Evolutionary conservation across 2,329 filamentous ascomycete genomes (phyloP), one percentile per base, ranked within the genome.

Genomic region (Colletotrichum siamense): DNA sequence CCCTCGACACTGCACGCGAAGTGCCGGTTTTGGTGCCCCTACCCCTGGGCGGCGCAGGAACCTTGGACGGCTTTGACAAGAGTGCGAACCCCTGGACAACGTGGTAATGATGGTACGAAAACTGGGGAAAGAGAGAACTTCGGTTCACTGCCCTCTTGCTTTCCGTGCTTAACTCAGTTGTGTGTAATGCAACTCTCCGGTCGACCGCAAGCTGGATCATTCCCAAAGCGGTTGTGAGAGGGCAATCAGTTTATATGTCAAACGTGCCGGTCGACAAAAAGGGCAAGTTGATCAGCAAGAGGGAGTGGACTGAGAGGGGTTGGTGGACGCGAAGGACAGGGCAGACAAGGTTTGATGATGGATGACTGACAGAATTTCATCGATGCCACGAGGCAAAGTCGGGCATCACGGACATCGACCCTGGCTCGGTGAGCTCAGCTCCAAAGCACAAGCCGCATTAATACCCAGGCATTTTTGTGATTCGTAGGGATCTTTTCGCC

Each of bases 321-420:
- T n/a, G 69, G 32, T 12, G 22, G 44, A 22, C 44, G 44, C 44
- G 44, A 52, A 12, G 15, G 55, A 22, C 61, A 26, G 26, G 30
- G 22, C 28, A 26, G 12, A n/a, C 61, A 52, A 36, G 49, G 52
- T 72, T 55, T 16, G 36, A 28, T 22, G 34, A 57, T 52, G n/a
- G 22, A 68, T 24, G 34, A 28, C 22, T 30, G 34, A 34, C 39
- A 64, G 44, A 36, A 63, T 34, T 12, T 69, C 64, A 65, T 34
- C 24, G 15, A 52, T 65, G 49, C 74, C 59, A 76, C 70, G 70
- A 69, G 74, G 70, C 6, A 69, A 32, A n/a, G 52, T n/a, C 49
- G 36, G 39, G 26, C n/a, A 59, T 28, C 65, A 16, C 39, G 39
- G 24, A n/a, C 12, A 34, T 44, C 15, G 13, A 22, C n/a, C 44